These are phyloP conservation scores for Neobulgaria alba DNA, from an alignment of 2,329 filamentous ascomycete genomes.

Conservation along the genomic window DNA sequence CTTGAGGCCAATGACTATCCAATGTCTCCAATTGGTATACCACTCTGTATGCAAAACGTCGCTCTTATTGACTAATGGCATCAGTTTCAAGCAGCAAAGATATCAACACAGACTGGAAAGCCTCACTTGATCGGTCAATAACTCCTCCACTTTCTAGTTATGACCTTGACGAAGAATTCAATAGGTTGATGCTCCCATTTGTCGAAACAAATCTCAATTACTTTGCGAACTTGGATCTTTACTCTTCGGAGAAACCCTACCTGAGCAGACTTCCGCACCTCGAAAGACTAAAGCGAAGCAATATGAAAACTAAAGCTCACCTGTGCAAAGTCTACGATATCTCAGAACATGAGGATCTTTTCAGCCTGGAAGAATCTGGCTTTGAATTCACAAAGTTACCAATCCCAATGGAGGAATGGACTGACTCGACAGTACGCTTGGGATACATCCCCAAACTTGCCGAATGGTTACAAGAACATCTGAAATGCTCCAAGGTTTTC, in stretches of 20 bases:
- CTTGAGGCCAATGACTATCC: no score
- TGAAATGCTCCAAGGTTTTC: constrained; percentile 1
- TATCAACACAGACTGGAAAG: no score
- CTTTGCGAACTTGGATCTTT: constrained; percentile 1
- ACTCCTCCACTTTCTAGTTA: neutral
- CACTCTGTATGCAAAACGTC: no score
- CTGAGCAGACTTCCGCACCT: constrained; percentile 3
- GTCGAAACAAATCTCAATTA: neutral
- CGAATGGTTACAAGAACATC: constrained; percentile 1
- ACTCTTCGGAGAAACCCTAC: constrained; percentile 3
- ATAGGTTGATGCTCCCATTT: neutral
- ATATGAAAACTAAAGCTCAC: constrained; percentile 1
- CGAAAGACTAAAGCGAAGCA: neutral
- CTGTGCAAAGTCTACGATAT: constrained; percentile 1
- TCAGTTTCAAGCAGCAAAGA: no score
- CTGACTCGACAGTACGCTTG: constrained; percentile 1
- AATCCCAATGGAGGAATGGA: constrained; percentile 1
- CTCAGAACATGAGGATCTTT: neutral
- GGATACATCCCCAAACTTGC: constrained; percentile 2
- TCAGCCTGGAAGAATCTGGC: constrained; percentile 3
- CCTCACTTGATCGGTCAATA: neutral
- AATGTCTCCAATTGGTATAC: no score
- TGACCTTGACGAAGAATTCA: neutral
- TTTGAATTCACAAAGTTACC: constrained; percentile 3
- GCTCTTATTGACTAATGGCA: no score